Evolutionary conservation across 768 basidiomycete species (phyloP), one percentile per base, ranked within the genome.

Genomic region (Russula emetica): DNA sequence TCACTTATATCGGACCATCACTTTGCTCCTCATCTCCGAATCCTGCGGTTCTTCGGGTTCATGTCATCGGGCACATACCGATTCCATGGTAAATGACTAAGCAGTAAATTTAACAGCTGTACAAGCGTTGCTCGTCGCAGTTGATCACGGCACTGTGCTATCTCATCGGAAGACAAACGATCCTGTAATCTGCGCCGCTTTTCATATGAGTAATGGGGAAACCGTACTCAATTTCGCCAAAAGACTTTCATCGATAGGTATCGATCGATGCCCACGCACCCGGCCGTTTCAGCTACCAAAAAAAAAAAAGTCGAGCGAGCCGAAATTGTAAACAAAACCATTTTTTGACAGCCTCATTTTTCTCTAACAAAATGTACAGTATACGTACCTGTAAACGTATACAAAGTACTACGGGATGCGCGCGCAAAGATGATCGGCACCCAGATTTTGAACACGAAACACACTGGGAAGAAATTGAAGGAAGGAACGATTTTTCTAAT

Each of bases 21-120:
- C 61, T 63, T 11, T 63, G 62, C 14, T 45, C 67, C 62, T 36
- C 59, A 30, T 55, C 57, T 28, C 51, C 56, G 64, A 67, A 30
- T 70, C 70, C 7, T 71, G 73, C 28, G 74, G 74, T 14, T 74
- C 75, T 44, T 76, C 74, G 6, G 73, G 73, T 73, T 70, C 22
- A 65, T 51, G 18, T 71, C 69, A 20, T 50, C 36, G 36, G 36
- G 13, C 11, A 36, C 13, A 36, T 36, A 13, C 16, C 14, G 14
- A 38, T 38, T 38, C 38, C 14, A 38, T 38, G 14, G 38, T 16
- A 38, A 16, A 6, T 38, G 14, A 38, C 38, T 38, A 38, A 36
- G 36, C 36, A 5, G 36, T 36, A 5, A 38, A 14, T 16, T 16
- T 38, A 6, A 34, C 34, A 5, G 38, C 1, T 16, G 38, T 14